Percentiles rank a stretch among this genome's conserved stretches.
These are phyloP conservation scores for Gyromitra esculenta DNA, from an alignment of 2,329 filamentous ascomycete genomes.

Conservation along the genomic window DNA sequence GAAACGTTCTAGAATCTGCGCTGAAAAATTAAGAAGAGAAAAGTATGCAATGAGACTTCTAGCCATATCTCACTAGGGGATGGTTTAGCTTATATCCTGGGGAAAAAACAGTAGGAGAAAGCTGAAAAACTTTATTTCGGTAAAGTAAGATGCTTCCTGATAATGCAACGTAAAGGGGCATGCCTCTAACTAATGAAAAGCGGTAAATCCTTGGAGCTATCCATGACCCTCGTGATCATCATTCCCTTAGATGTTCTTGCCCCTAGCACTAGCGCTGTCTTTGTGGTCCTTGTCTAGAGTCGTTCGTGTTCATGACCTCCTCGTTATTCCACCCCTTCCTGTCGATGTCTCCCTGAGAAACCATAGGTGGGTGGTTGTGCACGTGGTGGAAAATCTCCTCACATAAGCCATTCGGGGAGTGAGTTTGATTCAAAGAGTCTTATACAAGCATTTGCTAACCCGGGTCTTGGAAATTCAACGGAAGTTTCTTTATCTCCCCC, in stretches of 20 bases:
- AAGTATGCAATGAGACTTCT: no score
- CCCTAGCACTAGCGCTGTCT: neutral
- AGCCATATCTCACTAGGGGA: no score
- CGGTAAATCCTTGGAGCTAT: neutral
- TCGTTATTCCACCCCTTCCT: neutral
- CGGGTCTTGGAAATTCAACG: constrained; percentile 8
- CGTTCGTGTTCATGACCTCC: neutral
- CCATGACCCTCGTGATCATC: constrained; percentile 7
- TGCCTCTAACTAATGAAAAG: constrained; percentile 6
- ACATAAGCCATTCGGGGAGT: neutral
- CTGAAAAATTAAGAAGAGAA: no score
- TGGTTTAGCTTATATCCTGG: no score
- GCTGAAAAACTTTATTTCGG: no score
- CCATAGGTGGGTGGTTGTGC: neutral
- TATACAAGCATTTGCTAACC: constrained; percentile 11
- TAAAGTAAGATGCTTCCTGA: no score
- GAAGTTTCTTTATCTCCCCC: neutral
- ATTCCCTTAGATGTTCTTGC: neutral
- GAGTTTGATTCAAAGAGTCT: constrained; percentile 2
- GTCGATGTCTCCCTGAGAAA: neutral
- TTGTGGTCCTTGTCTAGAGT: neutral
- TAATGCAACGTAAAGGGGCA: no score
- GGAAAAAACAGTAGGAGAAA: no score
- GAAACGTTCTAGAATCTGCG: no score
- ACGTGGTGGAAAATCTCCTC: constrained; percentile 3